Conservation (phyloP, 345 rosid genomes). For the Brassica nigra region DNA sequence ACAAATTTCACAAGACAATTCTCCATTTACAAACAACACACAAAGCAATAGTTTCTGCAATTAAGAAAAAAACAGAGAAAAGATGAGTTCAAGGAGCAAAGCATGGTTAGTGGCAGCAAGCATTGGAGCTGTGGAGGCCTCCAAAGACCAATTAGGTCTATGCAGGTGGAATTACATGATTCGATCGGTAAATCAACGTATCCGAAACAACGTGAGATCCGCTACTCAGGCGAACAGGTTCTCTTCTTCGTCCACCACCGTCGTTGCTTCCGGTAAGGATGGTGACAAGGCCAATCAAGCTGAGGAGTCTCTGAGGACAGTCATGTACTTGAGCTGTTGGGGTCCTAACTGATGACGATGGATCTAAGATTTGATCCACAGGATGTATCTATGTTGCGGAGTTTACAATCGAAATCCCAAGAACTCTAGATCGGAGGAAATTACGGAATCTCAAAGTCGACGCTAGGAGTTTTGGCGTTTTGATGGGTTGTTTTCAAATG, state of each 20-base stretch:
- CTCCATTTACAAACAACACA: not conserved
- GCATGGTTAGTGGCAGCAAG: slow-evolving; percentile 60
- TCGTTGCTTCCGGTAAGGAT: slow-evolving; percentile 5
- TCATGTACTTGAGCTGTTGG: slow-evolving; percentile 91
- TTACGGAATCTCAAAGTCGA: not conserved
- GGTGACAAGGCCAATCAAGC: slow-evolving; percentile 49
- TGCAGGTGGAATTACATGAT: slow-evolving; percentile 54
- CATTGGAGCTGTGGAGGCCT: slow-evolving; percentile 53
- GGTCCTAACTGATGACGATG: slow-evolving; percentile 47
- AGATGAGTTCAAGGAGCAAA: slow-evolving; percentile 43
- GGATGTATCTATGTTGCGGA: not conserved
- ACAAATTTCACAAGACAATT: not conserved
- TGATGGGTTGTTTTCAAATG: not conserved
- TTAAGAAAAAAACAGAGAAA: not conserved
- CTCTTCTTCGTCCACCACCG: slow-evolving; percentile 20
- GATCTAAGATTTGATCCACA: not conserved
- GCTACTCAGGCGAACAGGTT: slow-evolving; percentile 41
- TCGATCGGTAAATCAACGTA: slow-evolving; percentile 45
- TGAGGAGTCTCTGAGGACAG: slow-evolving; percentile 71
- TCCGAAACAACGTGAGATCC: slow-evolving; percentile 40
- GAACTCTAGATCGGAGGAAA: not conserved
- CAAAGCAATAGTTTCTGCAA: not conserved
- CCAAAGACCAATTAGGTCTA: slow-evolving; percentile 54
- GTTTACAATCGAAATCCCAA: not conserved
- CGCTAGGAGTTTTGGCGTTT: not conserved